phyloP scores from a whole-genome alignment of 352 stramenopile species.

The Globisporangium viniferum region DNA sequence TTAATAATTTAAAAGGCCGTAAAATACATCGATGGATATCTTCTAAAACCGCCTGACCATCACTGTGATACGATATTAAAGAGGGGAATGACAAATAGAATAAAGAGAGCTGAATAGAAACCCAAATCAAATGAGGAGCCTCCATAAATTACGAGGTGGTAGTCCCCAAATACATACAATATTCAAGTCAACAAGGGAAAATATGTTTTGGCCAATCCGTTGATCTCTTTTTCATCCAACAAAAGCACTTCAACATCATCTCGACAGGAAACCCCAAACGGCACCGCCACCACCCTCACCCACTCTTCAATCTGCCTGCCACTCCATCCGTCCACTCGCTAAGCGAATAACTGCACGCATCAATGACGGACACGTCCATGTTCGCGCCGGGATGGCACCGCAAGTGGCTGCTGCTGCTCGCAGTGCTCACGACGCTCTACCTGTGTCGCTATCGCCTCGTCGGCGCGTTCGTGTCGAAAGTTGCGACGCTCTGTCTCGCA shows the following conservation, averaged over 20 bases:
- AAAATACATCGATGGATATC: no score
- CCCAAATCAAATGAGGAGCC: no score
- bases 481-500: constrained; percentile 33
- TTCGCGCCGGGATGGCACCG: constrained; percentile 48
- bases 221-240: not conserved
- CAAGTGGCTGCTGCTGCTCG: constrained; percentile 55
- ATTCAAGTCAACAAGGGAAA: not conserved
- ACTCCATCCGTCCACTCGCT: not conserved
- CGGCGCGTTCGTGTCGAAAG: constrained; percentile 45
- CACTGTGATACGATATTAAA: no score
- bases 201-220: not conserved
- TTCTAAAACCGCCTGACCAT: no score
- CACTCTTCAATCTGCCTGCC: not conserved
- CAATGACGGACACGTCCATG: not conserved
- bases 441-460: constrained; percentile 57
- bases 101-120: no score
- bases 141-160: no score
- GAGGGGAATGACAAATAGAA: no score
- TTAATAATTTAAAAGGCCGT: no score
- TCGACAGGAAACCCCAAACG: not conserved
- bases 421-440: constrained; percentile 39
- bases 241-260: not conserved
- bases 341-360: not conserved
- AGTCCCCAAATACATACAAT: no score
- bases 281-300: not conserved